Conservation (phyloP, 768 basidiomycete genomes). For the Termitomyces sp. region DNA sequence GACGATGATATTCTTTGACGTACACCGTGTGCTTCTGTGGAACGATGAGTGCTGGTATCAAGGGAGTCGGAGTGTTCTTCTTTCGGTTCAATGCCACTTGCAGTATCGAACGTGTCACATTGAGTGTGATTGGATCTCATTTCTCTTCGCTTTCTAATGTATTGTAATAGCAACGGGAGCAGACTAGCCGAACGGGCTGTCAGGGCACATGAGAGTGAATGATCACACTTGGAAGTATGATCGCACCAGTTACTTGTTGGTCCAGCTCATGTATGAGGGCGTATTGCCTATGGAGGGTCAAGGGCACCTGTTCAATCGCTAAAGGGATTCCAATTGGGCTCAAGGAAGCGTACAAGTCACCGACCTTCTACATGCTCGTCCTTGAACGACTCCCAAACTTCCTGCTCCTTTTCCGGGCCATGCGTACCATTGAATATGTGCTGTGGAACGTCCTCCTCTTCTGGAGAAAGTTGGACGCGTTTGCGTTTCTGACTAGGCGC, state of each 20-base stretch:
- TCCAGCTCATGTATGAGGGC: conserved; percentile 70
- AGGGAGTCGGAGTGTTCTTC: not conserved
- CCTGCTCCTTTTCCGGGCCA: conserved; percentile 45
- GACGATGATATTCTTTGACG: conserved; percentile 5
- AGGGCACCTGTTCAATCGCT: conserved; percentile 78
- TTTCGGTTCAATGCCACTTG: not conserved
- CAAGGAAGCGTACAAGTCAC: conserved; percentile 7
- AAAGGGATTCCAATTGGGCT: not conserved
- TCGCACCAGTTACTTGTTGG: conserved; percentile 51
- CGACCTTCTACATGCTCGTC: conserved; percentile 79
- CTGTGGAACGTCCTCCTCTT: conserved; percentile 18
- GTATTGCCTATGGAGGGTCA: conserved; percentile 67
- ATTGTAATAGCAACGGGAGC: conserved; percentile 39
- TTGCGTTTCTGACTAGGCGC: conserved; percentile 39
- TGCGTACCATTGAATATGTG: conserved; percentile 11
- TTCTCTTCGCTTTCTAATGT: conserved; percentile 29
- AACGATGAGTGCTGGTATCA: not conserved
- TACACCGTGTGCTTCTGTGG: conserved; percentile 1
- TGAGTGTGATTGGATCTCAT: not conserved
- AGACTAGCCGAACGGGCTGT: conserved; percentile 36
- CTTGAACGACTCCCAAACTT: conserved; percentile 68
- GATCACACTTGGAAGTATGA: conserved; percentile 7
- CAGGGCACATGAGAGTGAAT: not conserved
- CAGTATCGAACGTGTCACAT: not conserved
- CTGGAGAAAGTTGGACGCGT: conserved; percentile 34